Conservation (phyloP, 345 rosid species). For the Linum usitatissimum region DNA sequence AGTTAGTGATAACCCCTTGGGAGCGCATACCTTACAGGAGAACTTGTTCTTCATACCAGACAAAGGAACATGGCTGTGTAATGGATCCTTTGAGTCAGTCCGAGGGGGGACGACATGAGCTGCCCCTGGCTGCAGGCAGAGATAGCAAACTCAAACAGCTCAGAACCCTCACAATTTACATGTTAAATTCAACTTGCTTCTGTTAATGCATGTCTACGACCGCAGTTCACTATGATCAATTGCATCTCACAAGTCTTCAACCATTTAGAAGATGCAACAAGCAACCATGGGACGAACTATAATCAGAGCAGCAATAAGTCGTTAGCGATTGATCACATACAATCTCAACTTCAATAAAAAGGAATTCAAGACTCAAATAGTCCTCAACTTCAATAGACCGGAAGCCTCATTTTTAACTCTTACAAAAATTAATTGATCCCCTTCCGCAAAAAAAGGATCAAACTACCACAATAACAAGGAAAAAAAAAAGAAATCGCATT, state of each 20-base stretch:
- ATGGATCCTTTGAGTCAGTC: constrained; percentile 31
- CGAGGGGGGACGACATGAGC: constrained; percentile 25
- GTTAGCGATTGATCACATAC: too few relatives aligned
- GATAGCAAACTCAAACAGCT: constrained; percentile 6
- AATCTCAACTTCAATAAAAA: neutral
- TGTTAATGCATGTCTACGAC: too few relatives aligned
- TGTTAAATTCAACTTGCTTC: neutral
- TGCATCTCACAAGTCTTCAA: neutral
- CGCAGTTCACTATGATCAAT: neutral
- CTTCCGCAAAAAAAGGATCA: neutral
- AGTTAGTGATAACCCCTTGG: neutral
- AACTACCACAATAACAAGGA: neutral
- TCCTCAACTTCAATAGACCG: neutral
- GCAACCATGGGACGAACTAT: neutral
- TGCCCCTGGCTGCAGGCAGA: constrained; percentile 28
- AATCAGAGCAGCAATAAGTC: neutral
- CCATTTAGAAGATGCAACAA: neutral
- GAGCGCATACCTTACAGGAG: constrained; percentile 34
- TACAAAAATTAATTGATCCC: neutral
- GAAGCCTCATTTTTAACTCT: neutral
- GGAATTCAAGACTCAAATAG: neutral
- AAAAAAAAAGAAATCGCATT: constrained; percentile 2
- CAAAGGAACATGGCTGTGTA: constrained; percentile 32
- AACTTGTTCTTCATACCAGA: constrained; percentile 31
- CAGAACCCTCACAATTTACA: neutral